phyloP scores from a whole-genome alignment of 2,329 filamentous ascomycete species.

The Neofusicoccum parvum region DNA sequence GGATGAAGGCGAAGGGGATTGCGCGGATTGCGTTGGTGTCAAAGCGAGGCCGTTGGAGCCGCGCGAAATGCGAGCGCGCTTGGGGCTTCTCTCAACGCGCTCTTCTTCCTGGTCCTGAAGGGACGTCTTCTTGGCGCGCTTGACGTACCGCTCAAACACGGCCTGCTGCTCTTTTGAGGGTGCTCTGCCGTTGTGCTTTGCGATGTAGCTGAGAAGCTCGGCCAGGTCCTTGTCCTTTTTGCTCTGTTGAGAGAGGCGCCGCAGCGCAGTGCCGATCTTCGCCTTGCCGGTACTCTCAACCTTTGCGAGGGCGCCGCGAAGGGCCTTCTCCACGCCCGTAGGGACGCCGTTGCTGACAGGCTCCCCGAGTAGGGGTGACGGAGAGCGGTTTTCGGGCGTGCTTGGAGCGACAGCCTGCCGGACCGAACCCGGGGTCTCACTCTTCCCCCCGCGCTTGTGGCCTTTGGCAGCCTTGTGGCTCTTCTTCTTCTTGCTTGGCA shows the following conservation, averaged over 20 bases:
- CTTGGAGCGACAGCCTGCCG: constrained; percentile 6
- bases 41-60: constrained; percentile 11
- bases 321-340: constrained; percentile 11
- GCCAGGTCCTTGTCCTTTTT: constrained; percentile 39
- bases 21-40: constrained; percentile 15
- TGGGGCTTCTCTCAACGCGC: constrained; percentile 10
- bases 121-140: constrained; percentile 22
- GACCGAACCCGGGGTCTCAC: constrained; percentile 16
- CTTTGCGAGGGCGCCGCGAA: constrained; percentile 11
- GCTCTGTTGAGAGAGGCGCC: constrained; percentile 43
- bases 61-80: constrained; percentile 17
- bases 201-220: constrained; percentile 41
- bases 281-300: constrained; percentile 9
- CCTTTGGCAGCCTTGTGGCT: constrained; percentile 7
- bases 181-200: constrained; percentile 43
- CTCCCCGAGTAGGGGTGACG: neutral
- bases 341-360: neutral
- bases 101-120: constrained; percentile 1
- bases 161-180: constrained; percentile 41
- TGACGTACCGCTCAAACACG: constrained; percentile 48
- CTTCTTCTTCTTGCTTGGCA: constrained; percentile 40
- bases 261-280: constrained; percentile 21
- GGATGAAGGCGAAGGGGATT: constrained; percentile 1
- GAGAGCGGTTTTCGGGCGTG: constrained; percentile 13
- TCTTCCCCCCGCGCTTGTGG: constrained; percentile 10